Conservation (phyloP, 768 basidiomycete genomes). For the Mycena haematopus region DNA sequence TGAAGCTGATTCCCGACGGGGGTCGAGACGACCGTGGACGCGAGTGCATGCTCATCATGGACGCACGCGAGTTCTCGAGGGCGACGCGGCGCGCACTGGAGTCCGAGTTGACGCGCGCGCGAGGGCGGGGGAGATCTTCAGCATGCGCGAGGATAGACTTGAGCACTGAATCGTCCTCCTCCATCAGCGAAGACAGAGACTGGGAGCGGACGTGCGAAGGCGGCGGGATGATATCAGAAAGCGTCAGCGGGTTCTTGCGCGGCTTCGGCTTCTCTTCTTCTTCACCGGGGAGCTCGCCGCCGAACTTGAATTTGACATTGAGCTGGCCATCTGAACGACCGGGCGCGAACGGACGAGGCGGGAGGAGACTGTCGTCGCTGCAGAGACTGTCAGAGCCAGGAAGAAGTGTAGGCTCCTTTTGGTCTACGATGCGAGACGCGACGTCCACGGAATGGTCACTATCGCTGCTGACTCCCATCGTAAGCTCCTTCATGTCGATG, state of each 20-base stretch:
- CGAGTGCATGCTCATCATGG: constrained; percentile 34
- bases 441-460: constrained; percentile 29
- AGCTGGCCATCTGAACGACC: constrained; percentile 69
- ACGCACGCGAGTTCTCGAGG: constrained; percentile 34
- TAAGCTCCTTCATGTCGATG: constrained; percentile 40
- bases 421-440: constrained; percentile 41
- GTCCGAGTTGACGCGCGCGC: constrained; percentile 53
- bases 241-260: constrained; percentile 51
- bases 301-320: constrained; percentile 78
- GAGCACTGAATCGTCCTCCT: constrained; percentile 59
- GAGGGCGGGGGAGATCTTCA: constrained; percentile 44
- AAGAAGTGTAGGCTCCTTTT: constrained; percentile 46
- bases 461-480: constrained; percentile 33
- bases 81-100: constrained; percentile 43
- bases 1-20: constrained; percentile 68
- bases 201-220: constrained; percentile 55
- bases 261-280: constrained; percentile 28
- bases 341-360: constrained; percentile 40
- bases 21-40: constrained; percentile 44
- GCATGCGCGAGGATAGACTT: constrained; percentile 62
- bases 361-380: constrained; percentile 41
- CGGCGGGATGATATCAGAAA: constrained; percentile 81
- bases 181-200: constrained; percentile 50
- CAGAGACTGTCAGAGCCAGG: constrained; percentile 46
- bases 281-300: constrained; percentile 50